Evolutionary conservation across 441 rosid genomes (phyloP).

Genomic region (Melastoma candidum): DNA sequence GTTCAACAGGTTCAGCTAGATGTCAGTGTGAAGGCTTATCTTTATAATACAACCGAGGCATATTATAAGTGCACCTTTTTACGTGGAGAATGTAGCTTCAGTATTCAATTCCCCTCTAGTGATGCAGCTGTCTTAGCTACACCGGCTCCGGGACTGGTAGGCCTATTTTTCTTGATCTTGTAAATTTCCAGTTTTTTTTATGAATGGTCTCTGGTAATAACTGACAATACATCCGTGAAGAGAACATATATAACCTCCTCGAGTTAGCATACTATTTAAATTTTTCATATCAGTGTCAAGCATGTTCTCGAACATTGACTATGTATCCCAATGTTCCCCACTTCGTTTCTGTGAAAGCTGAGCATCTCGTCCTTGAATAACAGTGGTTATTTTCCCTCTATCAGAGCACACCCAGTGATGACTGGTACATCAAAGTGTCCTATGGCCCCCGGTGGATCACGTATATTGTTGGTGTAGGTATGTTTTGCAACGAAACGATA

Average conservation of each 20-base stretch:
- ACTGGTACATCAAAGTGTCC: conserved; percentile 64
- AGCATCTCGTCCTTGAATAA: conserved; percentile 1
- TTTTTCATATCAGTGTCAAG: too few relatives aligned
- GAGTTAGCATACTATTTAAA: too few relatives aligned
- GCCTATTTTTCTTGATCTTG: conserved; percentile 1
- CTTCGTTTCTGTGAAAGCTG: too few relatives aligned
- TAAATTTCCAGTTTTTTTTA: too few relatives aligned
- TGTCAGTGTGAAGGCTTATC: conserved; percentile 40
- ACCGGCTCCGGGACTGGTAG: conserved; percentile 54
- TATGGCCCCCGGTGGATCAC: conserved; percentile 93
- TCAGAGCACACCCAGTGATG: conserved; percentile 43
- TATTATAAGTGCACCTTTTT: conserved; percentile 66
- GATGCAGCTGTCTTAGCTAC: conserved; percentile 65
- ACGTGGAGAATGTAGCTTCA: conserved; percentile 38
- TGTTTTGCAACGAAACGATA: background rate
- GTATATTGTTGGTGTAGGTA: conserved; percentile 81
- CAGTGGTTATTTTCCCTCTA: conserved; percentile 20
- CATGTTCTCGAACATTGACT: too few relatives aligned
- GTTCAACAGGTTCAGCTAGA: conserved; percentile 52
- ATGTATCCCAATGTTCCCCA: too few relatives aligned
- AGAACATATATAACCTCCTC: too few relatives aligned
- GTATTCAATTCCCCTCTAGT: conserved; percentile 56
- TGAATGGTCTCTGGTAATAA: too few relatives aligned
- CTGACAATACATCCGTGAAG: too few relatives aligned
- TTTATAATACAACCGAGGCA: conserved; percentile 69